Evolutionary conservation across 805 yeast species (phyloP).

Genomic region (Teunomyces atbi): DNA sequence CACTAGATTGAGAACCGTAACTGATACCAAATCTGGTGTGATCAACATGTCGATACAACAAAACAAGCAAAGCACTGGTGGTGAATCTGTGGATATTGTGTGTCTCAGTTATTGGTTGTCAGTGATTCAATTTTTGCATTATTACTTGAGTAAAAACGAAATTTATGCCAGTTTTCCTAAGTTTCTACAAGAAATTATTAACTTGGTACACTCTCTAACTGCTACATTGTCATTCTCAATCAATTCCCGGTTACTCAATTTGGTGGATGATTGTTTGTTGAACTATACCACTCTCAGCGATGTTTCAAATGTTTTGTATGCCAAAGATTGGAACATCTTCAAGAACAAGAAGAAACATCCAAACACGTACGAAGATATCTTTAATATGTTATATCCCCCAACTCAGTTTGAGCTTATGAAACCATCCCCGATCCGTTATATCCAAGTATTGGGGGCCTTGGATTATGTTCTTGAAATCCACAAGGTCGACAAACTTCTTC

Average conservation of each 20-base stretch:
- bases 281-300: slow-evolving; percentile 84
- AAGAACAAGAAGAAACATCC: slow-evolving; percentile 42
- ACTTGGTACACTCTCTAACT: slow-evolving; percentile 56
- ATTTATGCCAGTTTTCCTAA: slow-evolving; percentile 55
- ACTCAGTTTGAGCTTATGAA: slow-evolving; percentile 72
- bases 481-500: slow-evolving; percentile 73
- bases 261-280: slow-evolving; percentile 66
- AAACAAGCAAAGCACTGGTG: slow-evolving; percentile 11
- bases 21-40: slow-evolving; percentile 61
- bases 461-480: slow-evolving; percentile 81
- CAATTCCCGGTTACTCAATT: slow-evolving; percentile 53
- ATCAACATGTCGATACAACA: slow-evolving; percentile 39
- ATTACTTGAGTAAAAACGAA: slow-evolving; percentile 67
- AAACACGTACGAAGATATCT: slow-evolving; percentile 68
- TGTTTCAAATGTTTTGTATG: slow-evolving; percentile 70
- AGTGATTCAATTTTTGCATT: slow-evolving; percentile 70
- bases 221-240: slow-evolving; percentile 67
- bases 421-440: slow-evolving; percentile 84
- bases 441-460: slow-evolving; percentile 86
- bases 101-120: slow-evolving; percentile 86
- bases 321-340: slow-evolving; percentile 60
- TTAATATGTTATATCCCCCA: slow-evolving; percentile 81
- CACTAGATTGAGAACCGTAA: slow-evolving; percentile 58
- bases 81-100: slow-evolving; percentile 61
- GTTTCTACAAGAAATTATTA: slow-evolving; percentile 57